Evolutionary conservation across 352 stramenopile species (phyloP).

Genomic region (Pythium guiyangense): DNA sequence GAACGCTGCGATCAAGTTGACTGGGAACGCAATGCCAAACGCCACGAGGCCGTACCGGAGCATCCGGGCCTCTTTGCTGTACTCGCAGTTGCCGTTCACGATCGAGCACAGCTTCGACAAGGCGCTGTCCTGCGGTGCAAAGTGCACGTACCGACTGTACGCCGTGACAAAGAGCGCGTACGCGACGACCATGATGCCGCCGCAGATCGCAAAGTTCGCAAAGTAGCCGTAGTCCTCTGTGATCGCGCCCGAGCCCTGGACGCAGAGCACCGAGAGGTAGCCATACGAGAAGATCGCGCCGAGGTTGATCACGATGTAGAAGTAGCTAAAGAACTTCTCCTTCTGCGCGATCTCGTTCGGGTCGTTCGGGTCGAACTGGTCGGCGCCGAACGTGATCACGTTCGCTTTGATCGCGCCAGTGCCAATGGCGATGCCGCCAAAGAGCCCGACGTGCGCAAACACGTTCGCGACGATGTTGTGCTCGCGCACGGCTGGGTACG

Average conservation of each 20-base stretch:
- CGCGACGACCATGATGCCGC: conserved; percentile 79
- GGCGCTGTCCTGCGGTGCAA: conserved; percentile 67
- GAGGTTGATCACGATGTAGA: conserved; percentile 91
- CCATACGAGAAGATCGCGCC: conserved; percentile 90
- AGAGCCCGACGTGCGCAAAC: conserved; percentile 71
- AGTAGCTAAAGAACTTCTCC: conserved; percentile 89
- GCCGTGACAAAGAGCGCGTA: conserved; percentile 64
- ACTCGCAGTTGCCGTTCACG: conserved; percentile 68
- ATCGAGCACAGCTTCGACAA: conserved; percentile 72
- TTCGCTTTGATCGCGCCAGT: conserved; percentile 87
- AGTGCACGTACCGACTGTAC: conserved; percentile 64
- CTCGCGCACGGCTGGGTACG: conserved; percentile 44
- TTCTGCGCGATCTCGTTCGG: conserved; percentile 77
- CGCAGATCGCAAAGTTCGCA: conserved; percentile 80
- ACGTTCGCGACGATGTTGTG: conserved; percentile 55
- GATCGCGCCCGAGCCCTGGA: conserved; percentile 76
- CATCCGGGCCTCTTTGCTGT: conserved; percentile 76
- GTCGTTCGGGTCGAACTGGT: conserved; percentile 86
- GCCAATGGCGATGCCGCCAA: conserved; percentile 66
- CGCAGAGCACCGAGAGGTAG: conserved; percentile 86
- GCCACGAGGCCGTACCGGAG: conserved; percentile 71
- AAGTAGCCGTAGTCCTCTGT: conserved; percentile 86
- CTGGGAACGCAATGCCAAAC: conserved; percentile 52
- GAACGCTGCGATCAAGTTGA: conserved; percentile 79
- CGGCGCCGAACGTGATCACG: conserved; percentile 81